Evolutionary conservation across 2,329 filamentous ascomycete genomes (phyloP), one percentile per base, ranked within the genome.

Genomic region (Alternaria sp.): DNA sequence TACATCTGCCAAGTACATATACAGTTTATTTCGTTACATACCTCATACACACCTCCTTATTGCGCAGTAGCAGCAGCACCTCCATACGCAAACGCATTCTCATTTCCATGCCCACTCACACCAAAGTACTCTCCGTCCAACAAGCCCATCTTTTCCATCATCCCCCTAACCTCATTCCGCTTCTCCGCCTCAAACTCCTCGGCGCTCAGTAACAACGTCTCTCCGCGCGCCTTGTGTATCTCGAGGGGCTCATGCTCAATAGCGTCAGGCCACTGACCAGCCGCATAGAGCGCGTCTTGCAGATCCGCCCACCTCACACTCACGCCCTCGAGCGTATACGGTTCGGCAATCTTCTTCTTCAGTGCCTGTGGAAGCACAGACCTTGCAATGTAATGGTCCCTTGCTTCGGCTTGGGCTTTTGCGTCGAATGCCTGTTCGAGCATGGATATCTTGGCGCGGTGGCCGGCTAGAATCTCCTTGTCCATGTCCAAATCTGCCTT

Each of bases 301-400:
- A 77, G 53, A 44, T 80, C 72, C 6, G 71, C 69, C 78, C 78
- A 80, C 24, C 66, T 60, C 24, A 79, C 66, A 14, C 54, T 60
- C 3, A 79, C 65, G 30, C 65, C 69, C 4, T 72, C 57, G 6
- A 74, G 64, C 11, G 67, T 65, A 51, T 73, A 77, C 12, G 70
- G 69, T 14, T 51, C 63, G 28, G 68, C 66, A 12, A 58, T 61
- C 3, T 59, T 18, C 24, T 65, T 70, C 26, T 63, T 69, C n/a
- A 69, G 57, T 0, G 53, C 42, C 1, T 59, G 54, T 4, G 71
- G 73, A 1, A 75, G 68, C 7, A 74, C 63, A 41, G 69, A 71
- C 42, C 68, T 71, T 1, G 64, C 59, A 20, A 73, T 66, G 59
- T 65, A 61, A 61, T 75, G 68, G 41, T 70, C 60, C 28, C 28